Base-by-base conservation (phyloP, 179 eudicot genomes). In the Gypsophila paniculata region DNA sequence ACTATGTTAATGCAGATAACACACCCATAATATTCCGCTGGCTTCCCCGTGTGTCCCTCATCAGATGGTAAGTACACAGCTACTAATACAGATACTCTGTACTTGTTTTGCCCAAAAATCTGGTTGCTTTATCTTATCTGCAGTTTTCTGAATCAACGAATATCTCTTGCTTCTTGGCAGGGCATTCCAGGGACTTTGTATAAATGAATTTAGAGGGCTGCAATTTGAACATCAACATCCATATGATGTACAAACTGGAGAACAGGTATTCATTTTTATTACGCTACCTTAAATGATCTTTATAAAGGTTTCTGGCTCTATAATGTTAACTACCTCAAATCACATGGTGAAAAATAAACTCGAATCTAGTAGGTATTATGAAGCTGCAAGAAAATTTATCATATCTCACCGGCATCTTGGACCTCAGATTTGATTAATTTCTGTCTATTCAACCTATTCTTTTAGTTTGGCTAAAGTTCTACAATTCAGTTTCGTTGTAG, bases 181-280 rank as follows among this genome's bases (percentile, higher is more conserved):
- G 98, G 98, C 97, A 52, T 93, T 91, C 81, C 91, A 93, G 88
- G 98, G 98, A 80, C 91, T 93, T 72, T 93, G 97, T 85, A 91
- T 93, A 72, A 93, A 91, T 75, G 98, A 93, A 80, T 89, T 93
- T 72, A 83, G 75, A 58, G 98, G 94, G 69, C 93, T 93, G 72
- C 77, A 89, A 66, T 93, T 93, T 78, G 96, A 93, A 66, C 91
- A 87, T 80, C 90, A 89, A 76, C 71, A 89, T 77, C 79, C 96
- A 63, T 84, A 75, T 72, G 98, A 93, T 78, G 57, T 91, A 76
- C 96, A 88, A 84, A 83, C 89, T 69, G 98, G 98, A 18, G 93
- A 93, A 78, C 98, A 89, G 95, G 98, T 91, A 76, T 81, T 79
- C 53, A 42, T 74, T 68, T 59, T 64, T 61, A 63, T 14, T n/a